Base-by-base conservation (phyloP, 1,284 basidiomycete genomes). In the Ganoderma resinaceum region DNA sequence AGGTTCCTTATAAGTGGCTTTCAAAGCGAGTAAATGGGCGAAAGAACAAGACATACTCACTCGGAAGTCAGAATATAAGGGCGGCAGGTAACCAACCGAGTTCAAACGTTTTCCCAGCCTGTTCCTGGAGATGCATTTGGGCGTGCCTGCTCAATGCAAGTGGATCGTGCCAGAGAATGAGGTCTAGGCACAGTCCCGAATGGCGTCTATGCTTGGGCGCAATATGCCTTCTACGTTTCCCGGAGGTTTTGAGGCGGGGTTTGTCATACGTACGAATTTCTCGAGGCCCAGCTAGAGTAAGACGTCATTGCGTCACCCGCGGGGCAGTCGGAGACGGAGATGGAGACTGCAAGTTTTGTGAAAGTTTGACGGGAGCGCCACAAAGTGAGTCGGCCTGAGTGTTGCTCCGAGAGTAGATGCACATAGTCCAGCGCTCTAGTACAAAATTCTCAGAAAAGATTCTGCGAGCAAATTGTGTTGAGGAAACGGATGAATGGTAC, bases 221-320 rank as follows among this genome's bases (percentile, higher is more conserved):
- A 26, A 31, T 12, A 38, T 62, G 29, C 61, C 61, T 62, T 66
- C 52, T 46, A 35, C 35, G 64, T 38, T 46, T 12, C 37, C 53
- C 65, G 59, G 65, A 52, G 35, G 64, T 11, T 65, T 53, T 65
- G n/a, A 46, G 43, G 12, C 64, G 52, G 43, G 18, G 58, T 53
- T 33, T 33, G 31, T 33, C 52, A 26, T 55, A 52, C 46, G 46
- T 52, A 26, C 26, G 23, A 12, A 55, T 55, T 6, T 8, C 52
- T 55, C 52, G 16, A 31, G 52, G 29, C 1, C 52, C 37, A 38
- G 37, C 14, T 7, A n/a, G n/a, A n/a, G n/a, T n/a, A 20, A 55
- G 52, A 55, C 52, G 31, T 31, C 31, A 33, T 33, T 55, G 52
- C 52, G 52, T 33, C 53, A 55, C 53, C 53, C 31, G 20, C 53